Percentiles rank a stretch among this genome's conserved stretches.
Evolutionary conservation across 1,284 basidiomycete species (phyloP).

Genomic region (Exobasidium rhododendri): DNA sequence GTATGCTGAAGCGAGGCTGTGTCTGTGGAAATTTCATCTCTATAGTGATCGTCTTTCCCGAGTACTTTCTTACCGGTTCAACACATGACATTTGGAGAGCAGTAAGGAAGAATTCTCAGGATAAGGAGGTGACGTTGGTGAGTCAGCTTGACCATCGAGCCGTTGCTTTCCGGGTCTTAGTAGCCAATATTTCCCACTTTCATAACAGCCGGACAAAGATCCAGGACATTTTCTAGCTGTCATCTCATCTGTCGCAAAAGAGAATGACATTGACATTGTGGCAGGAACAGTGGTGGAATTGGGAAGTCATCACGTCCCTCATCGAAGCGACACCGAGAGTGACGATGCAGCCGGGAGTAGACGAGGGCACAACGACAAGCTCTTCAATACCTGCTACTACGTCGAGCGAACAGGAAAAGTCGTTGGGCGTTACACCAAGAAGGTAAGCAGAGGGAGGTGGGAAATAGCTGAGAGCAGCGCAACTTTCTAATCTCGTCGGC

Average conservation of each 20-base stretch:
- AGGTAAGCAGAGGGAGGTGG: conserved; percentile 2
- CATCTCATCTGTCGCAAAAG: conserved; percentile 28
- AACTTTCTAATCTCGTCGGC: background rate
- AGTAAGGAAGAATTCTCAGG: conserved; percentile 10
- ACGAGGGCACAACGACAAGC: conserved; percentile 13
- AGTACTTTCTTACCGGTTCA: conserved; percentile 51
- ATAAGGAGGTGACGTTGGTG: background rate
- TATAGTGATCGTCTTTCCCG: conserved; percentile 46
- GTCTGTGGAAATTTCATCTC: too few relatives aligned
- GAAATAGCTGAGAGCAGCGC: background rate
- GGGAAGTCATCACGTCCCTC: conserved; percentile 23
- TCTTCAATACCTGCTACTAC: conserved; percentile 53
- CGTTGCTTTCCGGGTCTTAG: conserved; percentile 9
- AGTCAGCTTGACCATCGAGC: conserved; percentile 7
- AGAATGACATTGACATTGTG: conserved; percentile 46
- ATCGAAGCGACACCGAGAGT: background rate
- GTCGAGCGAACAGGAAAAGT: conserved; percentile 34
- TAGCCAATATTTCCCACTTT: too few relatives aligned
- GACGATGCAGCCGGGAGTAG: conserved; percentile 2
- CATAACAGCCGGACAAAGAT: conserved; percentile 16
- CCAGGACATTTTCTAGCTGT: conserved; percentile 36
- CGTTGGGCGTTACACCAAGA: conserved; percentile 44
- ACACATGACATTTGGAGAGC: conserved; percentile 35
- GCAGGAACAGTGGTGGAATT: conserved; percentile 50
- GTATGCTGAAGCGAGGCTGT: too few relatives aligned